Conservation (phyloP, 306 rosid species). For the Cyclanthera cordifolia region DNA sequence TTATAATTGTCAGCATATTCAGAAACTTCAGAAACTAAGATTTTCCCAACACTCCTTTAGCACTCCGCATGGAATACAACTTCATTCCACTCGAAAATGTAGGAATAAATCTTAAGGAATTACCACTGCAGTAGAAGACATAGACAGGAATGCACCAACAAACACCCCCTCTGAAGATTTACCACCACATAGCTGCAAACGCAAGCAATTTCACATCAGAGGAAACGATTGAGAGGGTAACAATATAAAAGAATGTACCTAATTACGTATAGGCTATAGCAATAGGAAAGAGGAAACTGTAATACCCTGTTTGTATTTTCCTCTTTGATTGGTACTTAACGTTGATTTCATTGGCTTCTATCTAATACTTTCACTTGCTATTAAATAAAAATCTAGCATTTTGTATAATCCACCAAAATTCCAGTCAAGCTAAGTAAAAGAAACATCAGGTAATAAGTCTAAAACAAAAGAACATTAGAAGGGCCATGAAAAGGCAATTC, state of each 20-base stretch:
- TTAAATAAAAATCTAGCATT: neutral
- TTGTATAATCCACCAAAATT: neutral
- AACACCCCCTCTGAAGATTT: conserved; percentile 87
- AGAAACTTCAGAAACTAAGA: neutral
- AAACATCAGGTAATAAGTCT: neutral
- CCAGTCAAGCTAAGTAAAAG: neutral
- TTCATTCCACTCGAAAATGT: neutral
- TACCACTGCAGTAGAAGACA: conserved; percentile 99
- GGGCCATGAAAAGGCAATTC: neutral
- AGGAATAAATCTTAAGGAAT: conserved; percentile 12
- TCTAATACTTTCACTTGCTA: too few relatives aligned
- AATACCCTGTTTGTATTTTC: neutral
- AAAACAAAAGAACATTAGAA: neutral
- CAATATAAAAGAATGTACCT: neutral
- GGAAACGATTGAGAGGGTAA: conserved; percentile 17
- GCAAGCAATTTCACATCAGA: conserved; percentile 25
- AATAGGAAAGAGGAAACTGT: neutral
- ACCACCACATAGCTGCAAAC: conserved; percentile 91
- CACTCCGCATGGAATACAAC: neutral
- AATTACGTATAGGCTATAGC: neutral
- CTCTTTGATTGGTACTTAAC: too few relatives aligned
- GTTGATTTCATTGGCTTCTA: too few relatives aligned
- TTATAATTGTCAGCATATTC: neutral
- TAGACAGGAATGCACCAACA: conserved; percentile 73
- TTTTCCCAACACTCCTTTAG: neutral